These are phyloP conservation scores for Haberlea rhodopensis DNA, from an alignment of 257 asterid genomes.

Conservation along the genomic window DNA sequence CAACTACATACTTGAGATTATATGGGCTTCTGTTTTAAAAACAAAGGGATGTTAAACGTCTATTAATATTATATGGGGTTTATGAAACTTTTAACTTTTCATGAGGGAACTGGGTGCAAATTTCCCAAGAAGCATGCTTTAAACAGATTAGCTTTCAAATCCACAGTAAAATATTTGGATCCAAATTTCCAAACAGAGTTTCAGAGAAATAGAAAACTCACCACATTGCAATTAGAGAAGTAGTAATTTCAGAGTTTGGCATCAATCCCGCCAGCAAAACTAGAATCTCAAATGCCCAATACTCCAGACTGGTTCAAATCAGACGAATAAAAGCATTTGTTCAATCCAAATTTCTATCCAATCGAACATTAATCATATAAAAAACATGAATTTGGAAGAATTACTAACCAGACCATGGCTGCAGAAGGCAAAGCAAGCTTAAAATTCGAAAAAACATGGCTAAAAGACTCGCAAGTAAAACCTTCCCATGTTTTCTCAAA, in stretches of 20 bases:
- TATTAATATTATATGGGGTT: no score
- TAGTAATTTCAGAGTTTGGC: slow-evolving; percentile 66
- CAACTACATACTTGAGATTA: no score
- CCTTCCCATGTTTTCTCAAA: slow-evolving; percentile 55
- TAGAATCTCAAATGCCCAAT: slow-evolving; percentile 83
- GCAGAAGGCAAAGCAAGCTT: slow-evolving; percentile 72
- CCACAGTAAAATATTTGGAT: neutral
- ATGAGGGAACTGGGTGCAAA: no score
- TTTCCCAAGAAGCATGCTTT: no score
- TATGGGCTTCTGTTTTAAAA: no score
- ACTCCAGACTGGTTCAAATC: slow-evolving; percentile 56
- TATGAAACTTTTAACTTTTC: no score
- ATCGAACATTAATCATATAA: neutral
- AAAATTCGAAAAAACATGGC: slow-evolving; percentile 29
- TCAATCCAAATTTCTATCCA: neutral
- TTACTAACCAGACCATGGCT: slow-evolving; percentile 65
- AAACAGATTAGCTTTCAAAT: no score
- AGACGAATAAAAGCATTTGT: neutral
- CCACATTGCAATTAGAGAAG: slow-evolving; percentile 90
- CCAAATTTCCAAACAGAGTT: neutral
- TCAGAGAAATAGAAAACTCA: slow-evolving; percentile 24
- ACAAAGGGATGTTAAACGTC: no score
- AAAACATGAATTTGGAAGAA: slow-evolving; percentile 24
- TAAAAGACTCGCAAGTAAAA: slow-evolving; percentile 35
- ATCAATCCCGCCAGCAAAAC: slow-evolving; percentile 80